Percentiles rank a stretch among this genome's conserved stretches.
Conservation (phyloP, 1,284 basidiomycete genomes). For the Grifola frondosa region DNA sequence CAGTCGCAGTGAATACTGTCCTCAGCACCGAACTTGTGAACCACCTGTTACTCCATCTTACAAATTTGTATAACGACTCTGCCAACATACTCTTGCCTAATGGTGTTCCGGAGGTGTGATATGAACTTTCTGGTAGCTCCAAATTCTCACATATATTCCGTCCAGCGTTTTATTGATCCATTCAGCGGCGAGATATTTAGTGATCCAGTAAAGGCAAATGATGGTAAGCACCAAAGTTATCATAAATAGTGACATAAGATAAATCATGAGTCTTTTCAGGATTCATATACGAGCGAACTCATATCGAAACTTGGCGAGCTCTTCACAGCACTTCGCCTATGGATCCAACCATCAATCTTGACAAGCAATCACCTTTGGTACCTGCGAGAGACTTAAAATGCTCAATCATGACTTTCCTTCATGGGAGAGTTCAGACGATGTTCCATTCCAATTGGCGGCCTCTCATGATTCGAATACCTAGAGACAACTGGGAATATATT, state of each 20-base stretch:
- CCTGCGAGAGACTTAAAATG: neutral
- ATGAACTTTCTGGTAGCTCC: neutral
- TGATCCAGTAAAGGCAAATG: constrained; percentile 5
- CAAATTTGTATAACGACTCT: neutral
- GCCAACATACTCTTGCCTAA: neutral
- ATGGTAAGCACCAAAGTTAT: constrained; percentile 7
- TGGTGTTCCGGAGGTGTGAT: constrained; percentile 1
- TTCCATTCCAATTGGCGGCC: neutral
- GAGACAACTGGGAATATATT: neutral
- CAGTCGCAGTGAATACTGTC: neutral
- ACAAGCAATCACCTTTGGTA: neutral
- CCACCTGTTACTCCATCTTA: neutral
- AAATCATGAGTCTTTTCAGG: neutral
- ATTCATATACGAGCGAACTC: constrained; percentile 5
- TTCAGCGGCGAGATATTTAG: constrained; percentile 7
- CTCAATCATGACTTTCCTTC: neutral
- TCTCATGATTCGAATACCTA: neutral
- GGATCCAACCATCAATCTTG: constrained; percentile 3
- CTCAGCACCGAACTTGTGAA: constrained; percentile 1
- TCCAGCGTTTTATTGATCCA: constrained; percentile 7
- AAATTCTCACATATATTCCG: neutral
- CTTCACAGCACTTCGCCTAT: neutral
- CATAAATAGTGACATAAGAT: neutral
- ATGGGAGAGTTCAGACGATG: neutral
- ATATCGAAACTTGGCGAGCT: constrained; percentile 5